These are phyloP conservation scores for Curvularia lunata DNA, from an alignment of 2,329 filamentous ascomycete genomes.

Conservation along the genomic window DNA sequence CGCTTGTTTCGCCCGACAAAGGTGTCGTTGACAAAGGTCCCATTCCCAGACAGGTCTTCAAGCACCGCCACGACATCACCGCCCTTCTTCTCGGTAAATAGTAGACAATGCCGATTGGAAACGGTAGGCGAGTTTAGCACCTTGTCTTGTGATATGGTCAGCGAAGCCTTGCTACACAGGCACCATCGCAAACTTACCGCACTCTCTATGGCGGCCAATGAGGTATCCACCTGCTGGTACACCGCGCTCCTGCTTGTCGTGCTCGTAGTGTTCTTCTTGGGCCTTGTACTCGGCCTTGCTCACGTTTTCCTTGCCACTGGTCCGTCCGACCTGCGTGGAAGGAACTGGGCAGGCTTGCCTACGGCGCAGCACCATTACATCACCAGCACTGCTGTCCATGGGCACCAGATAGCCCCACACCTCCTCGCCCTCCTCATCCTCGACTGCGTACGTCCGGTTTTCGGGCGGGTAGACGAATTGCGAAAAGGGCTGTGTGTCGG, in stretches of 20 bases:
- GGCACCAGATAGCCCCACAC: constrained; percentile 97
- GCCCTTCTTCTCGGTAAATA: constrained; percentile 68
- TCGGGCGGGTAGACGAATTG: constrained; percentile 79
- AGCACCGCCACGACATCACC: constrained; percentile 72
- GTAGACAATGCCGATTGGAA: constrained; percentile 81
- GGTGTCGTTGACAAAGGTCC: constrained; percentile 93
- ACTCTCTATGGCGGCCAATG: constrained; percentile 91
- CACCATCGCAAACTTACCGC: constrained; percentile 66
- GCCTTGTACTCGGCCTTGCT: constrained; percentile 62
- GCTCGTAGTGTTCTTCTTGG: constrained; percentile 67
- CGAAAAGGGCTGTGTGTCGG: constrained; percentile 79
- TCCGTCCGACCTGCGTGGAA: constrained; percentile 45
- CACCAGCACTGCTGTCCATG: constrained; percentile 72
- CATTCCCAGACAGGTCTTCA: constrained; percentile 94
- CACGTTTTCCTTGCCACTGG: constrained; percentile 54
- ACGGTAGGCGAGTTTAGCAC: constrained; percentile 76
- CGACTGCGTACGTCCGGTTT: constrained; percentile 78
- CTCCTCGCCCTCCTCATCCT: constrained; percentile 82
- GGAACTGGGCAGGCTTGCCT: constrained; percentile 72
- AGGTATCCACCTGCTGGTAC: constrained; percentile 82
- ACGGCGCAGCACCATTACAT: constrained; percentile 76
- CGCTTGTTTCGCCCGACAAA: constrained; percentile 91
- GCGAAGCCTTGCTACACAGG: constrained; percentile 9
- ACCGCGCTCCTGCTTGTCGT: constrained; percentile 57
- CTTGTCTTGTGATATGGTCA: constrained; percentile 64